Evolutionary conservation across 305 asterid species (phyloP).

Genomic region (Andrographis paniculata): DNA sequence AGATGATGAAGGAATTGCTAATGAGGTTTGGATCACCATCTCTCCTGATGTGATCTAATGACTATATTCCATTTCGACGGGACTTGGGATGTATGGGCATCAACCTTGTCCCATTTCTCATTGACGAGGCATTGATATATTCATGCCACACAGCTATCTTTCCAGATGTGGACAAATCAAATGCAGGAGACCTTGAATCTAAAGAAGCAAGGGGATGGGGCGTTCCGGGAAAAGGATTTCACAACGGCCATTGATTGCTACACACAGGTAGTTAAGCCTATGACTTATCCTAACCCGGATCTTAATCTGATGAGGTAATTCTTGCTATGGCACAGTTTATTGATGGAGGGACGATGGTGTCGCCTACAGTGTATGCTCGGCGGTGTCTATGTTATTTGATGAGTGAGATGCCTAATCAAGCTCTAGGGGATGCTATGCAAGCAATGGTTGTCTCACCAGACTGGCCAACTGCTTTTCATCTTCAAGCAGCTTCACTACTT

Average conservation of each 20-base stretch:
- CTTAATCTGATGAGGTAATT: too few relatives aligned
- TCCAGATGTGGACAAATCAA: conserved; percentile 93
- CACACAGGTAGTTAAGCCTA: conserved; percentile 39
- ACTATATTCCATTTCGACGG: too few relatives aligned
- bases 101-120: too few relatives aligned
- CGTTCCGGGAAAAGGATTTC: conserved; percentile 84
- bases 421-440: conserved; percentile 76
- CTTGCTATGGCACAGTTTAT: conserved; percentile 48
- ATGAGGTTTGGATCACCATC: too few relatives aligned
- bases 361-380: conserved; percentile 71
- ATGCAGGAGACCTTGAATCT: conserved; percentile 83
- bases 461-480: conserved; percentile 77
- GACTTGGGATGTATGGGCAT: too few relatives aligned
- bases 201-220: conserved; percentile 88
- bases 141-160: conserved; percentile 96
- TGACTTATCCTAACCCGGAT: not conserved
- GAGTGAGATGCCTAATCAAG: conserved; percentile 68
- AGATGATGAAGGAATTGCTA: conserved; percentile 98
- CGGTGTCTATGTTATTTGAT: conserved; percentile 71
- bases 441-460: conserved; percentile 66
- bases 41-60: too few relatives aligned
- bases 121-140: too few relatives aligned
- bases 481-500: conserved; percentile 74
- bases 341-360: conserved; percentile 85
- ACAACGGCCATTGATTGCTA: conserved; percentile 67